Percentiles rank a stretch among this genome's conserved stretches.
phyloP scores from a whole-genome alignment of 1,284 basidiomycete genomes.

The Phellopilus nigrolimitatus region DNA sequence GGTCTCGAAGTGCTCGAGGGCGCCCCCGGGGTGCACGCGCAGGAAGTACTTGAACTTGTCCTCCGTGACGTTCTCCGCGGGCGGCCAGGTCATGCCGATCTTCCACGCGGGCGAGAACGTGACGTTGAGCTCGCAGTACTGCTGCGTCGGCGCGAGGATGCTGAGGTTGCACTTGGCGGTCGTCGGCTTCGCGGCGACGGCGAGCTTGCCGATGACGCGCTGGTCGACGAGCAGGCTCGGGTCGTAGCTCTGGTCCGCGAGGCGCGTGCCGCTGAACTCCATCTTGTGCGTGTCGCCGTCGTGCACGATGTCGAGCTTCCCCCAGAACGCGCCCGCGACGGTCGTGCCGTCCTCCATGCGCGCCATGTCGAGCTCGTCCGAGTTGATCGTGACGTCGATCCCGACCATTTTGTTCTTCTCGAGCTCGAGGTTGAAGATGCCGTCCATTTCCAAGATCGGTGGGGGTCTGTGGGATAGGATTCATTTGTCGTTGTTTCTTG shows the following conservation, averaged over 20 bases:
- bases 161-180: constrained; percentile 70
- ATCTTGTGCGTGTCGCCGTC: constrained; percentile 67
- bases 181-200: constrained; percentile 62
- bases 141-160: constrained; percentile 60
- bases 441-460: constrained; percentile 81
- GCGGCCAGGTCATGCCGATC: constrained; percentile 68
- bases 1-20: constrained; percentile 27
- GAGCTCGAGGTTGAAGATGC: constrained; percentile 73
- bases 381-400: constrained; percentile 68
- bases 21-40: constrained; percentile 52
- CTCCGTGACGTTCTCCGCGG: constrained; percentile 58
- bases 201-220: constrained; percentile 66
- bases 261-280: constrained; percentile 74
- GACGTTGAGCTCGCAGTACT: constrained; percentile 73
- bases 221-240: constrained; percentile 70
- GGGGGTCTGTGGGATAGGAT: constrained; percentile 49
- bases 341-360: constrained; percentile 80
- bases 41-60: constrained; percentile 76
- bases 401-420: constrained; percentile 68
- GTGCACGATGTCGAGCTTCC: constrained; percentile 76
- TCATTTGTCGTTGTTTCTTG: not conserved
- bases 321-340: constrained; percentile 79
- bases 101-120: constrained; percentile 67
- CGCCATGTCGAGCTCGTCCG: constrained; percentile 78
- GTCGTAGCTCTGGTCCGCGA: constrained; percentile 55